Evolutionary conservation across 208 protist genomes (phyloP).

Genomic region (Strigomonas galati): DNA sequence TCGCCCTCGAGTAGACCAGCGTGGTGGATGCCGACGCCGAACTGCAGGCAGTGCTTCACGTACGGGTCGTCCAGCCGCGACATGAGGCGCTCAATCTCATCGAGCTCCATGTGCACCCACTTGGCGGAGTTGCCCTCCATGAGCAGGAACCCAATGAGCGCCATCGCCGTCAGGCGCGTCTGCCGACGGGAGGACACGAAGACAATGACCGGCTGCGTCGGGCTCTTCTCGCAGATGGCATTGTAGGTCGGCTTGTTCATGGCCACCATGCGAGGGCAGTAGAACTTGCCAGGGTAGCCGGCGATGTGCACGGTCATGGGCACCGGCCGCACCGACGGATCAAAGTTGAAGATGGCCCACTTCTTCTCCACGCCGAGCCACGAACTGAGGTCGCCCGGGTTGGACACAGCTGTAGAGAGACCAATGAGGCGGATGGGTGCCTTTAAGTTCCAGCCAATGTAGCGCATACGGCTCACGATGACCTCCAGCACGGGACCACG

Average conservation of each 20-base stretch:
- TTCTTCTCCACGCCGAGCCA: constrained; percentile 97
- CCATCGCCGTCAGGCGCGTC: constrained; percentile 98
- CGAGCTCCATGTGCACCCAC: constrained; percentile 91
- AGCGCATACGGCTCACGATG: constrained; percentile 98
- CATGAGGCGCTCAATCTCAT: constrained; percentile 82
- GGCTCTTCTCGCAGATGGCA: constrained; percentile 94
- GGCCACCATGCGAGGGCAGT: constrained; percentile 98
- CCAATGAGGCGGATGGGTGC: constrained; percentile 96
- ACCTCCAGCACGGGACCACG: constrained; percentile 99
- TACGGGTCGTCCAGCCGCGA: constrained; percentile 77
- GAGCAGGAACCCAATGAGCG: constrained; percentile 94
- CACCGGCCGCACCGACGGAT: constrained; percentile 97
- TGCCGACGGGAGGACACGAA: constrained; percentile 99
- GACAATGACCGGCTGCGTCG: constrained; percentile 97
- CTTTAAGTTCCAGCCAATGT: constrained; percentile 94
- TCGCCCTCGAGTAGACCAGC: constrained; percentile 92
- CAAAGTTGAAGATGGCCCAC: constrained; percentile 98
- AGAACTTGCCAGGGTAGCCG: constrained; percentile 96
- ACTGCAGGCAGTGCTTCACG: constrained; percentile 95
- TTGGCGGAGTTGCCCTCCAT: constrained; percentile 92
- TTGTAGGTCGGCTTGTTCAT: constrained; percentile 99
- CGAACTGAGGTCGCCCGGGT: constrained; percentile 97
- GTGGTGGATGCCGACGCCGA: constrained; percentile 99
- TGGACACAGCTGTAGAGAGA: constrained; percentile 99
- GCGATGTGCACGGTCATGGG: constrained; percentile 96